Percentiles rank a stretch among this genome's conserved stretches.
Conservation (phyloP, 78 protist species). For the Dictyostelium capitatum region DNA sequence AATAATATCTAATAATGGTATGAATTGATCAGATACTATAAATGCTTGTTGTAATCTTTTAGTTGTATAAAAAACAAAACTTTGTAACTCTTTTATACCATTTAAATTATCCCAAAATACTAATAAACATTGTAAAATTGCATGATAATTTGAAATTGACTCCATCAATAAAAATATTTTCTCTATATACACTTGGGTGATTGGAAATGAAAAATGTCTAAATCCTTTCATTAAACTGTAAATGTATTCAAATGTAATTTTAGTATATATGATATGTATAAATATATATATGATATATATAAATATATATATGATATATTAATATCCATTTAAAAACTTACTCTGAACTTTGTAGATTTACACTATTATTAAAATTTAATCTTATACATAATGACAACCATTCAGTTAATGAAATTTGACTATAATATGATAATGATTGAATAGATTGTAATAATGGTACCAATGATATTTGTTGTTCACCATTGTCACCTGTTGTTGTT, state of each 20-base stretch:
- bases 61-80: constrained; percentile 41
- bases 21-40: constrained; percentile 13
- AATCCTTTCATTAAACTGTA: constrained; percentile 29
- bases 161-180: constrained; percentile 64
- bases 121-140: constrained; percentile 48
- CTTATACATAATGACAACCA: constrained; percentile 72
- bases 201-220: constrained; percentile 28
- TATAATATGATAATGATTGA: constrained; percentile 46
- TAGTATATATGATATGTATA: not conserved
- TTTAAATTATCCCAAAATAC: constrained; percentile 49
- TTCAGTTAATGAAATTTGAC: constrained; percentile 60
- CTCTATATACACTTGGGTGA: constrained; percentile 15
- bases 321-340: not conserved
- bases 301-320: not conserved
- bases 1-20: constrained; percentile 9
- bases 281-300: not conserved
- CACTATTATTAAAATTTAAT: constrained; percentile 20
- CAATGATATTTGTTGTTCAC: not conserved
- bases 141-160: constrained; percentile 27
- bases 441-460: not conserved
- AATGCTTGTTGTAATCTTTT: constrained; percentile 33
- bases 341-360: not conserved
- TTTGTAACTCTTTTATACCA: not conserved
- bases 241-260: not conserved
- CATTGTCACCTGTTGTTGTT: not conserved